Evolutionary conservation across 2,329 filamentous ascomycete genomes (phyloP).

Genomic region (Tolypocladium pustulatum): DNA sequence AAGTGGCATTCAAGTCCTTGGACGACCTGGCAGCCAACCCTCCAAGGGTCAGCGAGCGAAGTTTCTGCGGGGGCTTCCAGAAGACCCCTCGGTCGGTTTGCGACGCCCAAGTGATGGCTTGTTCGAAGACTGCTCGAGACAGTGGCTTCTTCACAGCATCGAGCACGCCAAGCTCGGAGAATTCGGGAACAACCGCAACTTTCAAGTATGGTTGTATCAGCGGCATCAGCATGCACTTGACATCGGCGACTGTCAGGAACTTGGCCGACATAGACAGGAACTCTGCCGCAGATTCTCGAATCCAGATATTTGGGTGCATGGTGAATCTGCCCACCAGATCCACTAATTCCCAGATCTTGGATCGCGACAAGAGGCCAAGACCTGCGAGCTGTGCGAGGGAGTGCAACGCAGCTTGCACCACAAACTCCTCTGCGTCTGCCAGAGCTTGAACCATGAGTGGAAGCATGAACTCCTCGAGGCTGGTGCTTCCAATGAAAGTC

Average conservation of each 20-base stretch:
- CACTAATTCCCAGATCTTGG: conserved; percentile 78
- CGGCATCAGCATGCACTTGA: conserved; percentile 73
- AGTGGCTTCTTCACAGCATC: conserved; percentile 77
- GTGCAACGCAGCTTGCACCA: conserved; percentile 81
- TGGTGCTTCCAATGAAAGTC: conserved; percentile 78
- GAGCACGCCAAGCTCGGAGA: conserved; percentile 64
- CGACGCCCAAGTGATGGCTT: conserved; percentile 75
- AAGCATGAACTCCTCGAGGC: conserved; percentile 87
- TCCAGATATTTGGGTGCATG: conserved; percentile 92
- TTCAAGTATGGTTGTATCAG: conserved; percentile 76
- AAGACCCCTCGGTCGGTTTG: conserved; percentile 76
- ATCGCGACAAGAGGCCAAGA: conserved; percentile 75
- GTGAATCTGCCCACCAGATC: conserved; percentile 76
- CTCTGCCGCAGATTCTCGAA: conserved; percentile 77
- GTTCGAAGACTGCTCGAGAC: conserved; percentile 69
- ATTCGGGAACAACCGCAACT: conserved; percentile 51
- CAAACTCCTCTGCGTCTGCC: conserved; percentile 86
- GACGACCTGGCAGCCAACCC: conserved; percentile 43
- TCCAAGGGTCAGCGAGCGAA: conserved; percentile 52
- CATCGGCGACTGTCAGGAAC: conserved; percentile 62
- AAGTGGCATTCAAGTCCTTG: conserved; percentile 43
- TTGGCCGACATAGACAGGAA: conserved; percentile 70
- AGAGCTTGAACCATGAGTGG: conserved; percentile 93
- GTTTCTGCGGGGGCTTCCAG: conserved; percentile 68
- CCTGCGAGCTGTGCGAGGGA: conserved; percentile 82